A percentile compares a stretch with the other conserved stretches of the same genome.
Evolutionary conservation across 2,329 filamentous ascomycete species (phyloP).

Genomic region (Verticillium nonalfalfae): DNA sequence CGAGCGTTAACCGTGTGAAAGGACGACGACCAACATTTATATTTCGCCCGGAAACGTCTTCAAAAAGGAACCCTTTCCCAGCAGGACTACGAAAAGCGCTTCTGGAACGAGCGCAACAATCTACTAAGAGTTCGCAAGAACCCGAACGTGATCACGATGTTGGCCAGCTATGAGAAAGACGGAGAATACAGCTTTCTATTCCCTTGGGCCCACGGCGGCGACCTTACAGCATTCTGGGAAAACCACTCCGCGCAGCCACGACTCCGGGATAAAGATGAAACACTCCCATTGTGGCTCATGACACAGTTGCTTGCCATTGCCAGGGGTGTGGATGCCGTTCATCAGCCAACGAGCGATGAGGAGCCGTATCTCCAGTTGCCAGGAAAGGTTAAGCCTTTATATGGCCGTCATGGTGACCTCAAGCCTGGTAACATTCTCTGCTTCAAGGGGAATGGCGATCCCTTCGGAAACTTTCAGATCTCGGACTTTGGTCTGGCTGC

Average conservation of each 20-base stretch:
- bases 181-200: constrained; percentile 9
- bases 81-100: neutral
- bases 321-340: neutral
- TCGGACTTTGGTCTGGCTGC: constrained; percentile 1
- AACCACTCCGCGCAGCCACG: neutral
- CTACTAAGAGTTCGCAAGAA: neutral
- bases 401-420: constrained; percentile 4
- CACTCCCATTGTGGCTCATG: constrained; percentile 3
- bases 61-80: neutral
- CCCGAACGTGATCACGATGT: constrained; percentile 6
- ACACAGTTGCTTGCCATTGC: constrained; percentile 9
- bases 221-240: constrained; percentile 7
- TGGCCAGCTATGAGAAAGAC: constrained; percentile 8
- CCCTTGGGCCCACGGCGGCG: constrained; percentile 10
- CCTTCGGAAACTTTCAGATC: neutral
- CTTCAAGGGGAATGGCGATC: neutral
- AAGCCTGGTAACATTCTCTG: constrained; percentile 7
- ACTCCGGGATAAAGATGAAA: neutral
- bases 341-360: neutral
- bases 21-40: neutral
- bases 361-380: neutral
- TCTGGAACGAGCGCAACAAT: neutral
- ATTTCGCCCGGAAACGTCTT: neutral
- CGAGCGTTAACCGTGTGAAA: neutral
- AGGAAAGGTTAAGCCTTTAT: neutral